Evolutionary conservation across 768 basidiomycete genomes (phyloP), one percentile per base, ranked within the genome.

Genomic region (Lactarius akahatsu): DNA sequence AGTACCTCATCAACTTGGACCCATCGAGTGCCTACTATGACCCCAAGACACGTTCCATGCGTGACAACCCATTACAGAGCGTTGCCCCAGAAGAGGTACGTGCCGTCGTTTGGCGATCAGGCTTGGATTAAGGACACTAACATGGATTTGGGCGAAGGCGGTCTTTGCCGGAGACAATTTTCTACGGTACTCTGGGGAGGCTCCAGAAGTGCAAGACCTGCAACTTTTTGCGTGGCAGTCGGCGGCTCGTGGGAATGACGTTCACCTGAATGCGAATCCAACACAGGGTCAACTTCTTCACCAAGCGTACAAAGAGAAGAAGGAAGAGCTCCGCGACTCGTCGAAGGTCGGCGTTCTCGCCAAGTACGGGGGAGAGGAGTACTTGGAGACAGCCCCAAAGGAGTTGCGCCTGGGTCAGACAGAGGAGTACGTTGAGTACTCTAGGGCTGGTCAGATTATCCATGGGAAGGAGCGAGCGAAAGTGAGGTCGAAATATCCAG

Each of bases 161-260:
- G 82, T 81, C 73, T 99, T 98, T 73, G 94, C 95, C 38, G 97
- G 97, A 15, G 97, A 99, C 78, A 98, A 98, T 79, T 99, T 98
- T 78, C 82, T 90, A 61, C 91, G 96, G 28, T 88, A 82, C 73
- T 90, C 92, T 28, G 97, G 97, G 58, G 96, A 97, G 77, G 91
- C 95, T n/a, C 83, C 88, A 23, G 91, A 94, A 63, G 90, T 98
- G 15, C 94, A 97, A 76, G 80, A 89, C 69, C 85, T 99, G 16
- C 96, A 98, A 75, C 81, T 98, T 20, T 99, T 98, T 75, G 97
- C 97, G 1, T 98, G 96, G 96, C 92, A 98, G 75, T 94, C 96
- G 30, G 89, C 91, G 38, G 87, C 91, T 54, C 86, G 90, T 7
- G 97, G 97, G 0, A 96, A 96, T 72, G 94, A 98, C 74, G 89